Evolutionary conservation across 257 asterid genomes (phyloP).

Genomic region (Penstemon eatonii): DNA sequence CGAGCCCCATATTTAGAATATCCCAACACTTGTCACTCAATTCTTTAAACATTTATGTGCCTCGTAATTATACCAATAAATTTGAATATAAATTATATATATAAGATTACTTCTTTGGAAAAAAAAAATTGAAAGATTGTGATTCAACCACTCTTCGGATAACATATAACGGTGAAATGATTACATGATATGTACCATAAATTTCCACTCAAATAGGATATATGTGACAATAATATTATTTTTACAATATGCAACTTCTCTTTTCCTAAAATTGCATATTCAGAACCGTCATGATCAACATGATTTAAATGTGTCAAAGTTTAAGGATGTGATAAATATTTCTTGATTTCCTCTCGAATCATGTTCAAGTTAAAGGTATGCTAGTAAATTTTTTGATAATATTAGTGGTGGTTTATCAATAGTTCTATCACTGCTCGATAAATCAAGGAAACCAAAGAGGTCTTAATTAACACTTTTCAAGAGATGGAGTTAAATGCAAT

Average conservation of each 20-base stretch:
- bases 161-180: too few species aligned
- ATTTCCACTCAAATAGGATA: too few species aligned
- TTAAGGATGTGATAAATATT: neutral
- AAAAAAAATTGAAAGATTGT: too few species aligned
- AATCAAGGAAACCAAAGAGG: conserved; percentile 30
- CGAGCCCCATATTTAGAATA: too few species aligned
- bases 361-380: conserved; percentile 30
- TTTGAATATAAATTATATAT: too few species aligned
- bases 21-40: too few species aligned
- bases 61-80: too few species aligned
- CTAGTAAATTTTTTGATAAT: conserved; percentile 14
- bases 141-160: too few species aligned
- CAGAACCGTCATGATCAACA: conserved; percentile 28
- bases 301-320: conserved; percentile 18
- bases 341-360: conserved; percentile 25
- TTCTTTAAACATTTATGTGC: too few species aligned
- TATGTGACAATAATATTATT: too few species aligned
- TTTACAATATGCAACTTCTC: conserved; percentile 33
- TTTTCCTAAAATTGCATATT: conserved; percentile 30
- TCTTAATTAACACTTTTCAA: conserved; percentile 44
- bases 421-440: conserved; percentile 7
- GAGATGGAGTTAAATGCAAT: conserved; percentile 42
- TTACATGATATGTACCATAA: too few species aligned
- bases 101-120: too few species aligned
- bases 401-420: neutral